These are phyloP conservation scores for Axilococcus clingmanii DNA, from an alignment of 139 green algal genomes.

Conservation along the genomic window DNA sequence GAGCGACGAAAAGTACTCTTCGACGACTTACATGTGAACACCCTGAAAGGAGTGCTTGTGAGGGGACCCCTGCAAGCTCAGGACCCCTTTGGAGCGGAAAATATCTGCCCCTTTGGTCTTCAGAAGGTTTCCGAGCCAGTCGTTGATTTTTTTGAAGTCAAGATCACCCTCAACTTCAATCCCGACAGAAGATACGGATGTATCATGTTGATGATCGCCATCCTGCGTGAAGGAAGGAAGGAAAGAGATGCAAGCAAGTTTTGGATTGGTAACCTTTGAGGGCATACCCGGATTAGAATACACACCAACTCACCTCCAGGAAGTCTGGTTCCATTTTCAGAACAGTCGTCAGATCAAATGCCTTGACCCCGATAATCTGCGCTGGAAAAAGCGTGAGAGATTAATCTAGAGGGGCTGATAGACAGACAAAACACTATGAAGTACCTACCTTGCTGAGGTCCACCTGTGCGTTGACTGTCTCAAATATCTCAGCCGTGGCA, in stretches of 20 bases:
- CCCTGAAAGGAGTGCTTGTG: conserved; percentile 32
- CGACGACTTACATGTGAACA: conserved; percentile 3
- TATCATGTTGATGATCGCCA: conserved; percentile 62
- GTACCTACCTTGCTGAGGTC: no score
- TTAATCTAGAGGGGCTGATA: no score
- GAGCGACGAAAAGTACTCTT: not conserved
- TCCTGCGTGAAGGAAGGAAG: no score
- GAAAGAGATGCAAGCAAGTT: no score
- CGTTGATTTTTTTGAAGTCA: conserved; percentile 54
- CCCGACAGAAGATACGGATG: conserved; percentile 43
- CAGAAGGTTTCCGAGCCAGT: conserved; percentile 58
- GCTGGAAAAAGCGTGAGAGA: no score
- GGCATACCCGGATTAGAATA: no score
- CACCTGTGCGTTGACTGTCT: conserved; percentile 33
- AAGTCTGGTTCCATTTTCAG: conserved; percentile 55
- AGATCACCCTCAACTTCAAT: conserved; percentile 49
- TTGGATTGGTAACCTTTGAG: no score
- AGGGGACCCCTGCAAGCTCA: conserved; percentile 49
- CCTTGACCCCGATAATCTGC: conserved; percentile 34
- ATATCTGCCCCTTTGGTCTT: conserved; percentile 66
- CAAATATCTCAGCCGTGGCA: conserved; percentile 32
- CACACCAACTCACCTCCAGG: conserved; percentile 33
- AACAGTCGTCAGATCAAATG: conserved; percentile 45
- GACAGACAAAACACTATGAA: no score
- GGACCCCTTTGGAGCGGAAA: conserved; percentile 68